Conservation (phyloP, 2,329 filamentous ascomycete species). For the Fusarium stilboides region DNA sequence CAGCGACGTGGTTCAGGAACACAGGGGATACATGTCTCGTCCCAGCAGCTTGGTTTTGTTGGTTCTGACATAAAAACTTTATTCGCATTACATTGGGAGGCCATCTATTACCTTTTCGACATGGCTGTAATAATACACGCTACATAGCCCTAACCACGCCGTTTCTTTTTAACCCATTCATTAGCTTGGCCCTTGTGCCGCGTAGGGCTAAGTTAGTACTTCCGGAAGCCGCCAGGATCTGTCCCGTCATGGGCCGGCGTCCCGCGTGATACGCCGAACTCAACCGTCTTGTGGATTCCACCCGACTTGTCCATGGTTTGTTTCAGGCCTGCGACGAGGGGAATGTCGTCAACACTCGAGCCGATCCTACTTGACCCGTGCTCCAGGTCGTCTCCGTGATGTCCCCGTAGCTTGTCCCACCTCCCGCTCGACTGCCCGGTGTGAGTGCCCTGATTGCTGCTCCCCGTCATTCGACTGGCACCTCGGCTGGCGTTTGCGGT, state of each 20-base stretch:
- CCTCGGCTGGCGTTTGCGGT: constrained; percentile 21
- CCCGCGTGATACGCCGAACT: constrained; percentile 22
- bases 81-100: too few species aligned
- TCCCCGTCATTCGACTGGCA: constrained; percentile 10
- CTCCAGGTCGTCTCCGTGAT: constrained; percentile 41
- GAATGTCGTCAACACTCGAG: constrained; percentile 48
- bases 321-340: constrained; percentile 38
- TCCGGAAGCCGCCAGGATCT: background rate
- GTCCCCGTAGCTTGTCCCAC: constrained; percentile 37
- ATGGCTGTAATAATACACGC: background rate
- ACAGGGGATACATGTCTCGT: background rate
- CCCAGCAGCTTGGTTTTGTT: background rate
- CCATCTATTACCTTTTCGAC: background rate
- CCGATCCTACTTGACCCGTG: constrained; percentile 37
- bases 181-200: background rate
- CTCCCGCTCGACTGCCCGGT: constrained; percentile 7
- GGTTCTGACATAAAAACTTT: background rate
- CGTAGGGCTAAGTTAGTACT: background rate
- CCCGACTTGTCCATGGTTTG: background rate
- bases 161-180: background rate
- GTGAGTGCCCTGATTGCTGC: constrained; percentile 2
- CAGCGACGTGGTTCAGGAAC: constrained; percentile 9
- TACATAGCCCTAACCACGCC: background rate
- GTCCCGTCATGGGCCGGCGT: background rate
- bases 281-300: constrained; percentile 28